Base-by-base conservation (phyloP, 495 filamentous ascomycete species). In the Aspergillus conjunctus region DNA sequence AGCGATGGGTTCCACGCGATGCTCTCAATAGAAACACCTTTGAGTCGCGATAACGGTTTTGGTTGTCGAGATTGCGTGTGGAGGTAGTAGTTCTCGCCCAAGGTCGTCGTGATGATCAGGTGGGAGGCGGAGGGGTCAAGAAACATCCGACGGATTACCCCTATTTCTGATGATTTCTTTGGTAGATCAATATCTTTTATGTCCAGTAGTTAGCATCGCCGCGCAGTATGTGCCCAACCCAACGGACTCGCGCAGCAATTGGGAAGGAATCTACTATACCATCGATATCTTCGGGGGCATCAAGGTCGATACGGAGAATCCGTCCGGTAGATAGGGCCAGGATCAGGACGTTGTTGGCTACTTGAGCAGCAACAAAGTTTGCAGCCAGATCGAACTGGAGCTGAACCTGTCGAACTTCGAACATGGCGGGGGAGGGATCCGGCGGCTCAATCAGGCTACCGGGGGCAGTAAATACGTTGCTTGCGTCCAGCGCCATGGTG, bases 21-120 rank as follows among this genome's bases (percentile, higher is more conserved):
- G 60, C 87, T 88, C 71, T 98, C 94, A 39, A 98, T 90, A 10
- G 83, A 74, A 45, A 97, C 91, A 9, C 91, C 90, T 68, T 93
- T 93, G 48, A 98, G 75, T 32, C 91, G 86, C 45, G 89, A 87
- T 34, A 98, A 78, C 21, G 88, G 81, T 59, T 94, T 90, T 9
- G 92, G 91, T 66, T 92, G 90, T 59, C 90, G 85, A 32, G 92
- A 93, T 71, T 98, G 94, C 30, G 91, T 92, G 71, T 98, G 94
- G 11, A 98, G 87, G 73, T 98, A 98, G 79, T 92, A 98, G 74
- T 97, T 98, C 73, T 98, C 94, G 71, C 91, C 91, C 22, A 91
- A 84, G 11, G 91, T 88, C 2, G 94, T 98, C 66, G 88, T 90
- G 63, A 98, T 89, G 59, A 98, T 85, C 17, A 98, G 76, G 76